Evolutionary conservation across 805 yeast species (phyloP).

Genomic region (Wickerhamomyces strasburgensis): DNA sequence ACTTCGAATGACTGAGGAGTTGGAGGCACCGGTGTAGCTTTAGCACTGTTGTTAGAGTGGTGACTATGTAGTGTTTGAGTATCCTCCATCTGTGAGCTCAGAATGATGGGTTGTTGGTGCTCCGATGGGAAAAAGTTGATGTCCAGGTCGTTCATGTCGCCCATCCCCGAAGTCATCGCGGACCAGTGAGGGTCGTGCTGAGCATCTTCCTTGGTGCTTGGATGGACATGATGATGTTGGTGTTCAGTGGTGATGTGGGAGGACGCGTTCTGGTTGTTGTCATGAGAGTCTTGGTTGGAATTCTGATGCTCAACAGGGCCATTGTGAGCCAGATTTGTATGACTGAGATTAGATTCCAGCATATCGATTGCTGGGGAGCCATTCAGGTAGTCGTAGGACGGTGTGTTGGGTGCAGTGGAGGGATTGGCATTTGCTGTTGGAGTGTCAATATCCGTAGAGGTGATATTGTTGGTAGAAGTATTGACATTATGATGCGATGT

Average conservation of each 20-base stretch:
- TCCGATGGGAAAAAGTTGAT: constrained; percentile 1
- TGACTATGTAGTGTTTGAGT: background rate
- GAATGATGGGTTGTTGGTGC: constrained; percentile 1
- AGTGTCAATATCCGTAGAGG: constrained; percentile 1
- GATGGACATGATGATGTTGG: too few species aligned
- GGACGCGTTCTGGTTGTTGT: constrained; percentile 2
- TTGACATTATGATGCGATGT: constrained; percentile 1
- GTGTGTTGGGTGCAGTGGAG: background rate
- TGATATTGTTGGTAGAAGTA: too few species aligned
- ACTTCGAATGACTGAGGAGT: constrained; percentile 22
- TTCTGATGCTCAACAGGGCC: too few species aligned
- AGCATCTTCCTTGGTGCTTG: too few species aligned
- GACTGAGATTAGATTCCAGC: constrained; percentile 4
- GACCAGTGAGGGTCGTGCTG: too few species aligned
- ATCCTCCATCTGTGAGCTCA: background rate
- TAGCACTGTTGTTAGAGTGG: background rate
- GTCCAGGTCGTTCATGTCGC: too few species aligned
- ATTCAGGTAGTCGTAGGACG: constrained; percentile 2
- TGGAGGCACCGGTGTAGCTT: constrained; percentile 14
- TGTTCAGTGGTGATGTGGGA: constrained; percentile 3
- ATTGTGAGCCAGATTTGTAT: too few species aligned
- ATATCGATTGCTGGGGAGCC: constrained; percentile 6
- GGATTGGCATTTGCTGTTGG: background rate
- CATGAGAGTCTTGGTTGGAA: constrained; percentile 7
- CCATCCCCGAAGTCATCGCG: too few species aligned